Percentiles rank a stretch among this genome's conserved stretches.
Conservation (phyloP, 495 filamentous ascomycete genomes). For the Tirmania nivea region DNA sequence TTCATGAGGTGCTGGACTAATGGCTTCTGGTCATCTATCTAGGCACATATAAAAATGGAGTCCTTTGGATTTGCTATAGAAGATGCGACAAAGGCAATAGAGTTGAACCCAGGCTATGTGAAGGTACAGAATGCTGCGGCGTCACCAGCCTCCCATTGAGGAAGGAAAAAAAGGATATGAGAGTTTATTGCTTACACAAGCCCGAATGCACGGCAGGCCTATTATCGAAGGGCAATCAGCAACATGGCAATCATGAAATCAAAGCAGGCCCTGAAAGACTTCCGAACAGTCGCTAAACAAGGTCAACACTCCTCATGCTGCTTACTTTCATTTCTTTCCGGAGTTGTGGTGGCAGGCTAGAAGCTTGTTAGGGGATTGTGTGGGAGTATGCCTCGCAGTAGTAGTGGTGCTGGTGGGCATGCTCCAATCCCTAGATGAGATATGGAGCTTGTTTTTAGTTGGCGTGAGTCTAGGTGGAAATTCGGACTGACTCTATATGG, state of each 20-base stretch:
- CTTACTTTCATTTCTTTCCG: not conserved
- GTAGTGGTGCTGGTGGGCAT: no score
- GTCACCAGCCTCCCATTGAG: not conserved
- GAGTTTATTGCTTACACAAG: not conserved
- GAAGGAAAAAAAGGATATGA: not conserved
- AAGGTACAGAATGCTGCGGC: conserved; percentile 34
- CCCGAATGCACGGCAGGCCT: conserved; percentile 37
- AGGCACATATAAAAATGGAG: conserved; percentile 91
- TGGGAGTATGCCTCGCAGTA: not conserved
- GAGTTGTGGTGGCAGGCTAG: not conserved
- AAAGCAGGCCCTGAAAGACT: conserved; percentile 72
- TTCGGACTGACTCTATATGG: not conserved
- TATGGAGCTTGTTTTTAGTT: no score
- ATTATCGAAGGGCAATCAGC: conserved; percentile 80
- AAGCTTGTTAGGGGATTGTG: not conserved
- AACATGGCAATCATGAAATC: conserved; percentile 76
- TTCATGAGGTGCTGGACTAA: no score
- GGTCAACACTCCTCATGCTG: conserved; percentile 5
- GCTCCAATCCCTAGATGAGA: no score
- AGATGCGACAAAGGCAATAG: conserved; percentile 85
- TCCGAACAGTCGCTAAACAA: conserved; percentile 71
- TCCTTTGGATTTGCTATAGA: conserved; percentile 77
- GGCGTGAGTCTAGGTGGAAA: not conserved
- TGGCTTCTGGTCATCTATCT: not conserved
- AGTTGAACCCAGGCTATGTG: conserved; percentile 65